A percentile compares a stretch with the other conserved stretches of the same genome.
Conservation (phyloP, 2,329 filamentous ascomycete genomes). For the Metarhizium robertsii region DNA sequence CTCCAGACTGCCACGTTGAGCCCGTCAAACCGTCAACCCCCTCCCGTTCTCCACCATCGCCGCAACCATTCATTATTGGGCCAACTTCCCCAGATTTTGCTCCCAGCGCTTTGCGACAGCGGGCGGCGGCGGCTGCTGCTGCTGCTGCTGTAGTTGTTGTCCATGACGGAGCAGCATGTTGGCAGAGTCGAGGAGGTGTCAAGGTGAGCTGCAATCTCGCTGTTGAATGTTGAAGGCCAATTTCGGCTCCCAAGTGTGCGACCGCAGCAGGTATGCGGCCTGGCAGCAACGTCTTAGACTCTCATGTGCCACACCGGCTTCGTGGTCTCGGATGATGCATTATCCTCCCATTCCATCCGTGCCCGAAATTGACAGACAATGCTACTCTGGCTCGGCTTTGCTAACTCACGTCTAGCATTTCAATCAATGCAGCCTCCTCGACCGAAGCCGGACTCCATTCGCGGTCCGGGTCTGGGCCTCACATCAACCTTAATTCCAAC, state of each 20-base stretch:
- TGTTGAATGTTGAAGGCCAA: background rate
- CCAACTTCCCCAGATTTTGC: conserved; percentile 1
- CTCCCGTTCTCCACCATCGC: background rate
- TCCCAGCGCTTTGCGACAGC: background rate
- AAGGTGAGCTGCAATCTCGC: conserved; percentile 3
- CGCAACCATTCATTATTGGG: background rate
- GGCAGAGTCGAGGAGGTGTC: conserved; percentile 3
- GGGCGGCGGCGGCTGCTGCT: conserved; percentile 2
- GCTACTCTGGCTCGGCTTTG: background rate
- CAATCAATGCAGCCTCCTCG: conserved; percentile 19
- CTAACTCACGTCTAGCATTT: conserved; percentile 11
- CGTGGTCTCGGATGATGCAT: background rate
- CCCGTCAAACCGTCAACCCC: background rate
- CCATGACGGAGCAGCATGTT: conserved; percentile 6
- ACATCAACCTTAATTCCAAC: conserved; percentile 35
- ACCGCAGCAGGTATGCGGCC: background rate
- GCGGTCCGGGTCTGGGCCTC: conserved; percentile 18
- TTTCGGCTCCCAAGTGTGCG: background rate
- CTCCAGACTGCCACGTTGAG: background rate
- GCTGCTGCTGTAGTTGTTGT: conserved; percentile 1
- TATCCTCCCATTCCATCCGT: background rate
- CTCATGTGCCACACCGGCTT: background rate
- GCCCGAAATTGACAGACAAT: background rate
- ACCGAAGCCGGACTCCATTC: conserved; percentile 27
- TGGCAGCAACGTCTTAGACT: background rate